phyloP scores from a whole-genome alignment of 805 yeast genomes.

The Candida parachauliodes region DNA sequence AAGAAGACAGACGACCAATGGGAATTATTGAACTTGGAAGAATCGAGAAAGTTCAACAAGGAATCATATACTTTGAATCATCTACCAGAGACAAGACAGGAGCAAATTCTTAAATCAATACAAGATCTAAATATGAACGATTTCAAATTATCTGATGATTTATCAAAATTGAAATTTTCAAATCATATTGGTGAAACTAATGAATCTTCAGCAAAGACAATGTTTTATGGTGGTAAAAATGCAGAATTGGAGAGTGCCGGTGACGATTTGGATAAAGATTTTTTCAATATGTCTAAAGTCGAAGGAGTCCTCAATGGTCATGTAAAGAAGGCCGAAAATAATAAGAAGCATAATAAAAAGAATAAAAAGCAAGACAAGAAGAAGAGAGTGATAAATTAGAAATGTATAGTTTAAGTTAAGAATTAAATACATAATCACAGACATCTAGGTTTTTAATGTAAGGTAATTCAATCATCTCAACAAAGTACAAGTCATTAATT shows the following conservation, averaged over 20 bases:
- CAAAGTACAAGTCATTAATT: too few species aligned
- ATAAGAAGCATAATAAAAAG: slow-evolving; percentile 70
- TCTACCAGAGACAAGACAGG: slow-evolving; percentile 69
- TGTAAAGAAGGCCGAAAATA: slow-evolving; percentile 29
- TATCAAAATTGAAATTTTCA: slow-evolving; percentile 72
- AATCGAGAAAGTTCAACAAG: slow-evolving; percentile 56
- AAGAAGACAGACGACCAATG: slow-evolving; percentile 55
- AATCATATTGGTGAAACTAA: slow-evolving; percentile 53
- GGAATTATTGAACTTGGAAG: slow-evolving; percentile 44
- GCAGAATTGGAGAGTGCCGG: slow-evolving; percentile 77
- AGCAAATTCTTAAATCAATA: slow-evolving; percentile 66
- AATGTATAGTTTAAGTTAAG: too few species aligned
- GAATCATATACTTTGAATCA: slow-evolving; percentile 65
- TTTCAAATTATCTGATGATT: slow-evolving; percentile 66
- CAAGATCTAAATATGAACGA: slow-evolving; percentile 49
- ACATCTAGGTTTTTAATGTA: too few species aligned
- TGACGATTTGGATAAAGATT: slow-evolving; percentile 80
- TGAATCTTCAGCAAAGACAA: slow-evolving; percentile 43
- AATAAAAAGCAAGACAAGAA: slow-evolving; percentile 63
- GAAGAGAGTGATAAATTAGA: slow-evolving; percentile 27
- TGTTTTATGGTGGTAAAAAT: slow-evolving; percentile 75
- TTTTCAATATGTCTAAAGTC: slow-evolving; percentile 66
- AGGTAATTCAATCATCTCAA: too few species aligned
- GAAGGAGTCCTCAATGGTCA: slow-evolving; percentile 65
- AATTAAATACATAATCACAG: too few species aligned